Conservation (phyloP, 2,329 filamentous ascomycete genomes). For the Aspergillus arachidicola region DNA sequence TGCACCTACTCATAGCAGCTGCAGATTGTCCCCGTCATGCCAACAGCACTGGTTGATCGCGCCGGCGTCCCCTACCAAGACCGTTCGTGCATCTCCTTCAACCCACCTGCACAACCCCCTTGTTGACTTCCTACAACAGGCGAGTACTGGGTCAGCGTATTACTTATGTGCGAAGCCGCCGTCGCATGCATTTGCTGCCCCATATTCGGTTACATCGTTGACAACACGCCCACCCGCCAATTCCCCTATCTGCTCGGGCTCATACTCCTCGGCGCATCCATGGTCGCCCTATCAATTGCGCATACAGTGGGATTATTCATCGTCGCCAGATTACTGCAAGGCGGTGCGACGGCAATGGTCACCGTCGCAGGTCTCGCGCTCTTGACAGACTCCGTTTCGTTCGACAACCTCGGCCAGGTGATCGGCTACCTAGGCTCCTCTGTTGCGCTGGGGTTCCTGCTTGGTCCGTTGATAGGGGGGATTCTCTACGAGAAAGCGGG, state of each 20-base stretch:
- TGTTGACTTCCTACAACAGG: constrained; percentile 16
- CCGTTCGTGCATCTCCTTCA: constrained; percentile 20
- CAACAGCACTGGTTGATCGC: constrained; percentile 28
- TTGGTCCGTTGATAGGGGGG: constrained; percentile 62
- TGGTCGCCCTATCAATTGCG: constrained; percentile 57
- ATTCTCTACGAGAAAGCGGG: constrained; percentile 62
- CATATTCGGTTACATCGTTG: constrained; percentile 32
- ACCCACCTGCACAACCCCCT: neutral
- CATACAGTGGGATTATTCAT: constrained; percentile 52
- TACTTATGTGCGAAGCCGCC: constrained; percentile 33
- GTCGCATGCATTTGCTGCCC: constrained; percentile 31
- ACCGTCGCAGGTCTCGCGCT: constrained; percentile 63
- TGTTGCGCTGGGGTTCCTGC: constrained; percentile 59
- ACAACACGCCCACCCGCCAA: constrained; percentile 48
- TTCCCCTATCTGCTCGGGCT: constrained; percentile 62
- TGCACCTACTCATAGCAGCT: neutral
- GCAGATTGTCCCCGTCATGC: constrained; percentile 36
- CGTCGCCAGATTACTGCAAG: constrained; percentile 59
- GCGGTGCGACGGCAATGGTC: constrained; percentile 60
- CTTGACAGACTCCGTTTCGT: constrained; percentile 60
- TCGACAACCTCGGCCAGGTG: constrained; percentile 61
- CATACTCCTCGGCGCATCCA: constrained; percentile 55
- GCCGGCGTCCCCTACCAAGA: constrained; percentile 27
- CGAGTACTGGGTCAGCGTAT: constrained; percentile 33
- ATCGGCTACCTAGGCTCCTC: constrained; percentile 62